Evolutionary conservation across 352 stramenopile species (phyloP), one percentile per base, ranked within the genome.

Genomic region (Phytophthora parvispora): DNA sequence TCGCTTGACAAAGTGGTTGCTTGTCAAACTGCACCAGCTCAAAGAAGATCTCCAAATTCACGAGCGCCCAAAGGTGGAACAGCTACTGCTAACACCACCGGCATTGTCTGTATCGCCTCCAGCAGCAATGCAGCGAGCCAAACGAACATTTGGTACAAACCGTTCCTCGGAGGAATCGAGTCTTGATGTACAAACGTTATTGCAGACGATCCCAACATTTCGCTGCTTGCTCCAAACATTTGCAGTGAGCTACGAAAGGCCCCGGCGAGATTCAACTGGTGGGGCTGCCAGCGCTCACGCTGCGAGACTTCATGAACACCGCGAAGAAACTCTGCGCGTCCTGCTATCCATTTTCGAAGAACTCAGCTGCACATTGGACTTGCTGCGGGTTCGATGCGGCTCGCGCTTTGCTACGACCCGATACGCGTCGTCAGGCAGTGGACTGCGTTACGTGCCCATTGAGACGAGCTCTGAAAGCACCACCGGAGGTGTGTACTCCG

Each of bases 1-100:
- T 34, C 62, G 58, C 3, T 34, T 84, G 2, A 78, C 58, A n/a
- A 70, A 52, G 18, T 84, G 77, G 77, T 61, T 84, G 1, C 57
- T 63, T 22, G 49, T 60, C 4, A 84, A 84, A 57, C 58, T 84
- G 13, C 59, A 80, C 16, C 77, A 84, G 31, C 74, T 84, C 10
- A 67, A 69, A 28, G 59, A 70, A n/a, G 77, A 84, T 63, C 47
- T 83, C n/a, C 62, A 78, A 6, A 69, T 73, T 40, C 56, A 75
- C n/a, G 56, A 74, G 18, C 52, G 67, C 4, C 62, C 68, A 3
- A 75, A 75, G 57, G 68, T 72, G 6, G 68, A 75, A 18, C 62
- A 72, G 20, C 36, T 75, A 5, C 25, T 75, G 24, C 48, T 75
- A 1, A 75, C 67, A 4, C 61, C 67, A 31, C 62, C 62, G 42